Conservation (phyloP, 129 eudicot species). For the Chrysanthemum seticuspe region DNA sequence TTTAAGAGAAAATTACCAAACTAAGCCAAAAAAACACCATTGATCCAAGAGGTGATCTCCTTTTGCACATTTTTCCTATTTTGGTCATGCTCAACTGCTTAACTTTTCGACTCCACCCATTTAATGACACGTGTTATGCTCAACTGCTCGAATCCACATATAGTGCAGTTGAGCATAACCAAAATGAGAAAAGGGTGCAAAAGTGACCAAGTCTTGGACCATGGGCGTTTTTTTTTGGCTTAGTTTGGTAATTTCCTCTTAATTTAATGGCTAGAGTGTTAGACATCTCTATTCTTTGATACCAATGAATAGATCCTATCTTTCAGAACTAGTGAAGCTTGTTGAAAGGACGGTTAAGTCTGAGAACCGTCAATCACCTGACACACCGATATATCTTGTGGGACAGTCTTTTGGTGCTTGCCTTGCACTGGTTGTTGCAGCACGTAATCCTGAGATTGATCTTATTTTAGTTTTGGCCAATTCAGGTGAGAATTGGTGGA, state of each 20-base stretch:
- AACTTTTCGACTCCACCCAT: too few species aligned
- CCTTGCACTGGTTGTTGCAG: conserved; percentile 78
- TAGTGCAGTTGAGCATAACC: too few species aligned
- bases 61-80: too few species aligned
- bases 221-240: too few species aligned
- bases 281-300: neutral
- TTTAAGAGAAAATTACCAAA: too few species aligned
- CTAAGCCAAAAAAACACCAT: too few species aligned
- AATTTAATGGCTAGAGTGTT: neutral
- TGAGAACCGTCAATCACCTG: conserved; percentile 43
- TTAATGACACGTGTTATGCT: too few species aligned
- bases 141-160: too few species aligned
- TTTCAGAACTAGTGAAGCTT: conserved; percentile 68
- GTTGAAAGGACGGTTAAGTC: conserved; percentile 60
- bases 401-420: conserved; percentile 87
- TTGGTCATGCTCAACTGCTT: too few species aligned
- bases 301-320: neutral
- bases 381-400: conserved; percentile 75
- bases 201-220: too few species aligned
- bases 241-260: neutral
- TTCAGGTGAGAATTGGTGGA: conserved; percentile 49
- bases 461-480: conserved; percentile 65
- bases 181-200: too few species aligned
- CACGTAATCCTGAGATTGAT: conserved; percentile 67
- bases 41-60: too few species aligned